Base-by-base conservation (phyloP, 2,329 filamentous ascomycete genomes). In the Mycosphaerella sp. region DNA sequence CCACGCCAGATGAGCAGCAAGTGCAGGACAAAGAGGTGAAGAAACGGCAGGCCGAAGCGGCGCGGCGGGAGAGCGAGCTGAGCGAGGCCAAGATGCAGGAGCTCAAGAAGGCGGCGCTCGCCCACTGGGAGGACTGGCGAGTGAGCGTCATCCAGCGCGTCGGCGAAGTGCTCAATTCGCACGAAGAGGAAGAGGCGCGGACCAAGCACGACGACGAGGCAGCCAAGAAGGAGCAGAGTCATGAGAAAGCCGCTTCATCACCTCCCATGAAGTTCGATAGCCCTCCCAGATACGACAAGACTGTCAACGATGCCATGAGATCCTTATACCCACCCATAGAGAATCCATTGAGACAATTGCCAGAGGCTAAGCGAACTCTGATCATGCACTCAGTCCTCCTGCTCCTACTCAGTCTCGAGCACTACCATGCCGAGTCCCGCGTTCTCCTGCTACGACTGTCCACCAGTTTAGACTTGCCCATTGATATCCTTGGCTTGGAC, bases 121-220 rank as follows among this genome's bases (percentile, higher is more conserved):
- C 76, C 6, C 82, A 85, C 64, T 95, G 91, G 65, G 82, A 86
- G 52, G 85, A 88, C 57, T 97, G 91, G 91, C 80, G 87, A 61
- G 76, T 81, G 5, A 74, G 75, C 10, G 79, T 95, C 8, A 72
- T 87, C 36, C 77, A 80, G 50, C 80, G 89, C 12, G 73, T 95
- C 18, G 80, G 82, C 14, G 85, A 93, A 59, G 79, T 89, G 32
- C 66, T 78, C 41, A 73, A 73, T 53, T 64, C 69, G 4, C 61
- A 63, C 25, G 62, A 69, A 36, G 58, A 58, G 28, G 64, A 62
- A 5, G 46, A 62, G 37, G 61, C 62, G 50, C 61, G 68, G 55
- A 59, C 67, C 16, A 61, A 67, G 10, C 44, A 60, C 18, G 25
- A 39, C 21, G 2, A 39, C 0, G 32, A 37, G 10, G 32, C 37